Evolutionary conservation across 495 filamentous ascomycete species (phyloP).

Genomic region (Penicillium tannophilum): DNA sequence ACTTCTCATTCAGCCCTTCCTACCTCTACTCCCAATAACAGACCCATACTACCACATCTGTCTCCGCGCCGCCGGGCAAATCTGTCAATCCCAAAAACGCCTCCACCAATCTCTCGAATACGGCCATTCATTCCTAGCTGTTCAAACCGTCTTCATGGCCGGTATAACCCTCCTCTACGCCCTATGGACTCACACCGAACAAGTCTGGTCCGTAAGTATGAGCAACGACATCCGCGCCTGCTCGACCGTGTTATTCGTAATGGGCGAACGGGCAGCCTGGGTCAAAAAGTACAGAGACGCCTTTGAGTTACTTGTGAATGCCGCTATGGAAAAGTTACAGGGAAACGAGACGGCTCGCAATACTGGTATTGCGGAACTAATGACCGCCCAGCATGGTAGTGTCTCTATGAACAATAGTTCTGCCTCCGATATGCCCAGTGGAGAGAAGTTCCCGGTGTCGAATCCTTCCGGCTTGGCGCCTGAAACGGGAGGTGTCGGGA

Average conservation of each 20-base stretch:
- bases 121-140: constrained; percentile 56
- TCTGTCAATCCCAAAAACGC: constrained; percentile 57
- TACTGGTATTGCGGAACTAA: constrained; percentile 45
- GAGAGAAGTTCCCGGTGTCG: constrained; percentile 19
- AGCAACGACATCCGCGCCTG: constrained; percentile 58
- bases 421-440: constrained; percentile 16
- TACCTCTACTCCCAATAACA: constrained; percentile 49
- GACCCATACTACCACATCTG: constrained; percentile 56
- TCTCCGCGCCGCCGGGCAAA: constrained; percentile 51
- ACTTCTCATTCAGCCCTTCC: constrained; percentile 54
- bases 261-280: constrained; percentile 55
- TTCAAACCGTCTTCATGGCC: constrained; percentile 58
- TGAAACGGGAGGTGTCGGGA: constrained; percentile 11
- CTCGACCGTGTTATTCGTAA: constrained; percentile 56
- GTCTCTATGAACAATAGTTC: constrained; percentile 15
- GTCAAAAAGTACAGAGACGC: constrained; percentile 58
- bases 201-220: constrained; percentile 54
- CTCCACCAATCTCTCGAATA: constrained; percentile 56
- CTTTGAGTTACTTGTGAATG: constrained; percentile 55
- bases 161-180: constrained; percentile 56
- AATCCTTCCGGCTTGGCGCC: constrained; percentile 20
- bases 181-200: constrained; percentile 47
- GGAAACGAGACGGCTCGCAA: constrained; percentile 40
- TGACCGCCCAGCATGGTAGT: constrained; percentile 40
- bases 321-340: constrained; percentile 56